These are phyloP conservation scores for Backusella sp. DNA, from an alignment of 192 early-diverging fungal species.

Conservation along the genomic window DNA sequence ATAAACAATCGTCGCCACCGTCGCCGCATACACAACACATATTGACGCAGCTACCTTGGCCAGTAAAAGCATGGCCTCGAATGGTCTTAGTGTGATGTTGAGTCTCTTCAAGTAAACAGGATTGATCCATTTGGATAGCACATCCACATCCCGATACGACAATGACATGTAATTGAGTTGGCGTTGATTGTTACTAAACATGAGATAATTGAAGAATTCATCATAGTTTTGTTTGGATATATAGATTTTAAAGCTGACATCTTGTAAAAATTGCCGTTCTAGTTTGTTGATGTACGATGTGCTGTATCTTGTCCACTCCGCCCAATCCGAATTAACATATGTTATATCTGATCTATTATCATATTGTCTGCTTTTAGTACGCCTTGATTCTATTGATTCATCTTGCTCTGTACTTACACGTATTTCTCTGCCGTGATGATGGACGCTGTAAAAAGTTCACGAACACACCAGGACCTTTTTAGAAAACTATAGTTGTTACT, in stretches of 20 bases:
- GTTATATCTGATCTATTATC: conserved; percentile 39
- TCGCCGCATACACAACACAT: conserved; percentile 20
- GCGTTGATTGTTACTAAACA: conserved; percentile 41
- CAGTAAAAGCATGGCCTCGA: conserved; percentile 29
- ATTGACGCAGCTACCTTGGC: conserved; percentile 12
- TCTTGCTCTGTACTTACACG: conserved; percentile 24
- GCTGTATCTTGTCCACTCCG: conserved; percentile 35
- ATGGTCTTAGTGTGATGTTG: conserved; percentile 30
- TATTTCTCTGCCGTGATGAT: conserved; percentile 54
- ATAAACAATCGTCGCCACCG: conserved; percentile 8
- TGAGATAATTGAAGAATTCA: conserved; percentile 44
- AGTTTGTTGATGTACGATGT: conserved; percentile 36
- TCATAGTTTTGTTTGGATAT: conserved; percentile 43
- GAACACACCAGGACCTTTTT: conserved; percentile 36
- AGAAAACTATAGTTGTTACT: background rate
- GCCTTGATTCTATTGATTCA: too few relatives aligned
- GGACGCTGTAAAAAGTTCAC: conserved; percentile 44
- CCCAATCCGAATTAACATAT: conserved; percentile 48
- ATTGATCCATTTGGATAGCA: conserved; percentile 39
- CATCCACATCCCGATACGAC: conserved; percentile 45
- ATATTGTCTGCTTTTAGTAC: background rate
- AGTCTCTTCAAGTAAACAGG: conserved; percentile 41
- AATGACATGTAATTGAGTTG: conserved; percentile 25
- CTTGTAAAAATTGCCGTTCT: conserved; percentile 41
- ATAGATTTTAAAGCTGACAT: conserved; percentile 41